Percentiles rank a stretch among this genome's conserved stretches.
These are phyloP conservation scores for Dioscorea dumetorum DNA, from an alignment of 106 monocot species.

Conservation along the genomic window DNA sequence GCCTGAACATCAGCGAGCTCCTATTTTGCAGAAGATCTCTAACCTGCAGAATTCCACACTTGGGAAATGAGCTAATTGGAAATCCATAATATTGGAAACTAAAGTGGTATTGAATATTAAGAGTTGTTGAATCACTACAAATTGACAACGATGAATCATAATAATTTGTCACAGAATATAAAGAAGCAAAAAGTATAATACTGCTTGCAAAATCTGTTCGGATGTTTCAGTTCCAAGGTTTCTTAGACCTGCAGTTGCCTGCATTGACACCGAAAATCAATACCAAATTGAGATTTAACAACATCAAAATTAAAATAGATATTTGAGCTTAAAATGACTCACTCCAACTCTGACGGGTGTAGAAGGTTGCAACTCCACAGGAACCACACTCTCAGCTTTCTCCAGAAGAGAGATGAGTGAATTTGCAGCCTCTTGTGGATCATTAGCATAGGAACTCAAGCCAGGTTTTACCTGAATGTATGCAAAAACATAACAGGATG, in stretches of 20 bases:
- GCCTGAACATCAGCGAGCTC: constrained; percentile 60
- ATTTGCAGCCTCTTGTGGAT: constrained; percentile 74
- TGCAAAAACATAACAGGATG: not conserved
- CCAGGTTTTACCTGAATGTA: constrained; percentile 47
- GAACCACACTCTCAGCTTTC: constrained; percentile 65
- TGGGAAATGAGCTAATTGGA: too few species aligned
- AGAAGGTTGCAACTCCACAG: constrained; percentile 33
- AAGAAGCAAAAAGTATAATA: constrained; percentile 15
- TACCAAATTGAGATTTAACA: not conserved
- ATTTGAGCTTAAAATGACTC: constrained; percentile 8
- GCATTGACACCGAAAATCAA: constrained; percentile 11
- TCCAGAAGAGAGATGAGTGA: constrained; percentile 67
- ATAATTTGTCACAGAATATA: not conserved
- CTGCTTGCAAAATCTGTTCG: constrained; percentile 74
- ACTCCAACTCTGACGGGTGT: constrained; percentile 99
- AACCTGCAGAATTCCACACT: constrained; percentile 34
- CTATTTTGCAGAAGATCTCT: constrained; percentile 51
- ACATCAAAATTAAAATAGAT: not conserved
- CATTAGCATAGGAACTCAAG: constrained; percentile 62
- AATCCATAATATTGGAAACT: too few species aligned
- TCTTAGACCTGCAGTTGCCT: constrained; percentile 94
- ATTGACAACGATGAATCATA: too few species aligned
- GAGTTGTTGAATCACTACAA: too few species aligned
- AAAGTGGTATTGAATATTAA: too few species aligned
- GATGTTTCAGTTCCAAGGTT: constrained; percentile 70